Evolutionary conservation across 345 rosid species (phyloP), one percentile per base, ranked within the genome.

Genomic region (Erysimum cheiranthoides): DNA sequence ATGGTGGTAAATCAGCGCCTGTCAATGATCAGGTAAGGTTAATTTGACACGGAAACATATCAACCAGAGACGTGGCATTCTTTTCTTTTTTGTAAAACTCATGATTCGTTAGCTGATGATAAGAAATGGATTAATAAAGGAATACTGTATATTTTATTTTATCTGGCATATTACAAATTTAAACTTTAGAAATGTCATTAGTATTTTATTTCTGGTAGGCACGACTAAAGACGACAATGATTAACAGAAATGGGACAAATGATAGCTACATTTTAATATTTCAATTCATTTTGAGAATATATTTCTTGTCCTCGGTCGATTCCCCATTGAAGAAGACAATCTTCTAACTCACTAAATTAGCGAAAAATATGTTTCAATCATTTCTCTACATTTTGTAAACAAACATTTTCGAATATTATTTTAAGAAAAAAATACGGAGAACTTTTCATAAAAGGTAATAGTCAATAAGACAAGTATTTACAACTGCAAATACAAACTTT

Each of bases 31-130:
- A 43, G 66, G 56, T 65, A 65, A 43, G 66, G 56, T 56, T 35
- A 2, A 74, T 65, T 74, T 56, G 40, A 65, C 71, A 17, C 18
- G 16, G 38, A 61, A 16, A n/a, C 51, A n/a, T 16, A n/a, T 46
- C 51, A 46, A 45, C 51, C 3, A 16, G 13, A n/a, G 5, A 73
- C 71, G 71, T 73, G 71, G 57, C 78, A 7, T 73, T 54, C n/a
- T 53, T 53, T 52, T 5, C 5, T 16, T 43, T 30, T 32, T 3
- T 14, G 3, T 11, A 27, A 27, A 53, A 53, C 30, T 30, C 40
- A 32, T 32, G 18, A 31, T 31, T 68, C 27, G 17, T 4, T 43
- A 5, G 21, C 42, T 54, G 39, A 39, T 39, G 8, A 40, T 3
- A 10, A 13, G 30, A 42, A 53, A 54, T 28, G 1, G 21, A 56